Percentiles rank a stretch among this genome's conserved stretches.
Evolutionary conservation across 768 basidiomycete genomes (phyloP).

Genomic region (Panellus pusillus): DNA sequence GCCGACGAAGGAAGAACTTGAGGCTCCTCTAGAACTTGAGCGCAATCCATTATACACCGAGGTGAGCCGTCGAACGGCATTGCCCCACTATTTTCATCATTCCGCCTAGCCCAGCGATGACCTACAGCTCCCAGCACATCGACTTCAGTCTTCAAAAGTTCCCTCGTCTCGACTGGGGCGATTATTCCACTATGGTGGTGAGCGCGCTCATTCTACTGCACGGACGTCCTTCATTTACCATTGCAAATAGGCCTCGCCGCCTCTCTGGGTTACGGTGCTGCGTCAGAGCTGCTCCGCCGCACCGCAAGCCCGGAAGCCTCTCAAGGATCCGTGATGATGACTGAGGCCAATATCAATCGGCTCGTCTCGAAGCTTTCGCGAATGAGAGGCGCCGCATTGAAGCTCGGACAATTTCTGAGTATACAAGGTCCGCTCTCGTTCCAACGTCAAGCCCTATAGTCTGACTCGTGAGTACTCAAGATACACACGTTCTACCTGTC

Average conservation of each 20-base stretch:
- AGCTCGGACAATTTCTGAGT: constrained; percentile 95
- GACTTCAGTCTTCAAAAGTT: constrained; percentile 79
- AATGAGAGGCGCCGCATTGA: constrained; percentile 95
- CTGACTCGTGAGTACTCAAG: constrained; percentile 38
- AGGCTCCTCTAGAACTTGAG: too few species aligned
- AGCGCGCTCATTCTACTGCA: background rate
- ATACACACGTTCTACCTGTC: constrained; percentile 84
- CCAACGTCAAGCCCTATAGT: background rate
- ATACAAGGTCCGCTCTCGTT: constrained; percentile 67
- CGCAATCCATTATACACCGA: background rate
- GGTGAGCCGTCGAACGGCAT: background rate
- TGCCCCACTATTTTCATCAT: background rate
- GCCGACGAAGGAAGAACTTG: background rate
- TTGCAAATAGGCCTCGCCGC: constrained; percentile 75
- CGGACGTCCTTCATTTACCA: background rate
- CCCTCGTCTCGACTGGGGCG: constrained; percentile 89
- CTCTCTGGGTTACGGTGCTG: constrained; percentile 86
- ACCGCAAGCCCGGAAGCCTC: constrained; percentile 41
- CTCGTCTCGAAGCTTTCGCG: constrained; percentile 79
- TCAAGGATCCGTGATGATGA: constrained; percentile 66
- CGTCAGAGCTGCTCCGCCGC: constrained; percentile 80
- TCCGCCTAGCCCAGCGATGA: constrained; percentile 17
- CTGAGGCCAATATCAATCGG: too few species aligned
- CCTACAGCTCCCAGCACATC: constrained; percentile 31
- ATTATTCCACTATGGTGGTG: constrained; percentile 93